phyloP scores from a whole-genome alignment of 108 stramenopile genomes.

The Cyclotella sp. region DNA sequence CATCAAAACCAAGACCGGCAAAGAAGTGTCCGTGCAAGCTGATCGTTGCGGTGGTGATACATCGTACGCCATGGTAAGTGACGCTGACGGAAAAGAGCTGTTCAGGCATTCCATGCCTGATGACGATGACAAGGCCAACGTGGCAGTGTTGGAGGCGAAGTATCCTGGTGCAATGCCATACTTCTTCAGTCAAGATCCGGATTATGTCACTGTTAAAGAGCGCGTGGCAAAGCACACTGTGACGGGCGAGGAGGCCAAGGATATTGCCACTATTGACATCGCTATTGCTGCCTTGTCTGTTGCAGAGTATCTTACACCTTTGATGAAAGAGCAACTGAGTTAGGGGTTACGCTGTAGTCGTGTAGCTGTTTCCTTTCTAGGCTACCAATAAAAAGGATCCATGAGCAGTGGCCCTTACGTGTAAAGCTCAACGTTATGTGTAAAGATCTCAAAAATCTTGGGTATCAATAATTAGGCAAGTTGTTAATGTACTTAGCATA shows the following conservation, averaged over 20 bases:
- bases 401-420: neutral
- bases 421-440: neutral
- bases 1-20: slow-evolving; percentile 92
- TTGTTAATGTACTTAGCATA: slow-evolving; percentile 35
- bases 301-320: slow-evolving; percentile 87
- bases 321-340: slow-evolving; percentile 73
- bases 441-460: neutral
- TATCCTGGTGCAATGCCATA: slow-evolving; percentile 95
- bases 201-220: slow-evolving; percentile 96
- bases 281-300: slow-evolving; percentile 89
- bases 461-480: neutral
- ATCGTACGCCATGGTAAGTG: slow-evolving; percentile 80
- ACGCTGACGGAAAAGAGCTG: slow-evolving; percentile 74
- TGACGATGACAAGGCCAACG: slow-evolving; percentile 89
- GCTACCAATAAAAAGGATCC: neutral
- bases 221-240: slow-evolving; percentile 77
- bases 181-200: slow-evolving; percentile 94
- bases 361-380: too few relatives aligned
- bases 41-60: slow-evolving; percentile 92
- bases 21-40: slow-evolving; percentile 84
- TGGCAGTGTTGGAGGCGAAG: slow-evolving; percentile 75
- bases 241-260: slow-evolving; percentile 74
- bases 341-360: neutral
- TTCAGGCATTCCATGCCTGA: slow-evolving; percentile 92
- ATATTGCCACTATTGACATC: slow-evolving; percentile 92